Base-by-base conservation (phyloP, 1,139 yeast species). In the Yamadazyma sp. region DNA sequence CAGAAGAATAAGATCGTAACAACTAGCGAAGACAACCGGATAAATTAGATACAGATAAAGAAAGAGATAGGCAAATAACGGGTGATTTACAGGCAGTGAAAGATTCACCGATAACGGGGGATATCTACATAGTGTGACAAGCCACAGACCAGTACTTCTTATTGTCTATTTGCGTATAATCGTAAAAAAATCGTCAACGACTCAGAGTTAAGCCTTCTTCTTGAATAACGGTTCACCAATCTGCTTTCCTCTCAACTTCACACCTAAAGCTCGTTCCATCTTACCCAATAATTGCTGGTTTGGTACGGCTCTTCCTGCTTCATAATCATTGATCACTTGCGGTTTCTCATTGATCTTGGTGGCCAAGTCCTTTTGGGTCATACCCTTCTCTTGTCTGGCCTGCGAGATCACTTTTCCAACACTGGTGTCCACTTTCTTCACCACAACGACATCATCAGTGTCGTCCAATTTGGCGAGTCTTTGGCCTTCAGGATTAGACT, bases 321-420 rank as follows among this genome's bases (percentile, higher is more conserved):
- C 98, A 67, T 92, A 92, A 60, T 92, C 98, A 67, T 89, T 90
- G 57, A 92, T 82, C 44, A 92, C 87, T 50, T 85, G 88, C 43
- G 97, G 97, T 73, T 92, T 92, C 70, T 92, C 98, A 62, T 89
- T 90, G 59, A 92, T 79, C 63, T 83, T 86, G 46, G 96, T 88
- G 53, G 98, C 98, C 56, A 92, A 76, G 53, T 92, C 98, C 75
- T 92, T 92, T 67, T 92, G 98, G 9, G 97, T 86, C 57, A 89
- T 61, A 55, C 80, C 79, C 77, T 89, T 89, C 47, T 87, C 97
- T 57, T 82, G 85, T 70, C 98, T 84, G 31, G 86, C 96, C 61
- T 82, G 74, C 44, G 82, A 78, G 54, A 92, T 89, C 39, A 94
- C 85, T 61, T 84, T 86, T 53, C 98, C 98, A 28, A 94, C 97